Base-by-base conservation (phyloP, 495 filamentous ascomycete genomes). In the Lindgomyces ingoldianus region DNA sequence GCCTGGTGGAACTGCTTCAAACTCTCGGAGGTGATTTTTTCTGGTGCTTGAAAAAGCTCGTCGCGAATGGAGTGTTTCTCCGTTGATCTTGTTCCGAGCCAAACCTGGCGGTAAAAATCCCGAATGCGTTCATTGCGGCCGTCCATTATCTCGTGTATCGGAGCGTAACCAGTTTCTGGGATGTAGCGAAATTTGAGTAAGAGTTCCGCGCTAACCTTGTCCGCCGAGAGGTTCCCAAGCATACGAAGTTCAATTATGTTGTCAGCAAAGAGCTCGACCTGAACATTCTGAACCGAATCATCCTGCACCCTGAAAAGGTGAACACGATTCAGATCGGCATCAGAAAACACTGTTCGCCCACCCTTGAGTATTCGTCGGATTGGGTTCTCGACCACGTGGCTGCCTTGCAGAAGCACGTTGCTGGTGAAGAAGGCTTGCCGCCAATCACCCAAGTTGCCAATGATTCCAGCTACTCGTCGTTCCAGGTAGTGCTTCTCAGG, bases 1-100 rank as follows among this genome's bases (percentile, higher is more conserved):
- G 94, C 95, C 73, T 98, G 93, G 14, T 98, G 91, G 67, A 98
- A 98, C 78, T 98, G 94, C 57, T 93, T 93, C 73, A 98, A 96
- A 54, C 88, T 91, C 67, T 96, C 89, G 48, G 85, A 85, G 12
- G 91, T 96, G 68, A 98, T 91, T 12, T 82, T 90, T 36, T 89
- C 82, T 65, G 84, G 84, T 64, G 94, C 95, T 69, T 93, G 95
- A 63, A 90, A 89, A 74, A 98, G 98, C 46, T 85, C 87, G 70
- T 88, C 87, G 3, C 90, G 91, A 39, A 95, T 89, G 14, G 89
- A 79, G 10, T 86, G 86, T 68, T 97, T 87, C 51, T 96, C 91
- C 27, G 95, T 89, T 19, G 81, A 72, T 69, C 94, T 92, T 69
- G 91, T 86, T 16, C 91, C 95, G 69, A 98, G 98, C 94, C 94